These are phyloP conservation scores for Hymenoscyphus salicellus DNA, from an alignment of 2,329 filamentous ascomycete species.

Conservation along the genomic window DNA sequence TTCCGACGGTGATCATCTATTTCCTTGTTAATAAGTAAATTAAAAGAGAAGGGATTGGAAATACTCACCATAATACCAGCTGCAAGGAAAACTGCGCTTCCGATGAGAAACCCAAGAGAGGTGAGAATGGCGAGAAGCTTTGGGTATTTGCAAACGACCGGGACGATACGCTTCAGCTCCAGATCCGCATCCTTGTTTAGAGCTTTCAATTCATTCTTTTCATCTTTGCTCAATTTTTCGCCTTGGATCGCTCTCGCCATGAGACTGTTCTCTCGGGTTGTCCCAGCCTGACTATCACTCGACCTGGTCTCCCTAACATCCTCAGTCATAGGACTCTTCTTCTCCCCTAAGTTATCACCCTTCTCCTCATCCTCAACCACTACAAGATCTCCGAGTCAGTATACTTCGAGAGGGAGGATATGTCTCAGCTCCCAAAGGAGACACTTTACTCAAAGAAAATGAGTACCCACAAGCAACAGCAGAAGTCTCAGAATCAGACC, in stretches of 20 bases:
- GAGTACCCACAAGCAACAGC: too few species aligned
- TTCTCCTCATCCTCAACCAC: neutral
- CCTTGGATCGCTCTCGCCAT: neutral
- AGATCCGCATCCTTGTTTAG: neutral
- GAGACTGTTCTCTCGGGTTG: neutral
- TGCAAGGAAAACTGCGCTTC: too few species aligned
- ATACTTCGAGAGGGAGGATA: too few species aligned
- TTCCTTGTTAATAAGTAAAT: too few species aligned
- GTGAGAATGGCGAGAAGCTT: neutral
- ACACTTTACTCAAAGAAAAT: too few species aligned
- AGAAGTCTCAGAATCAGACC: too few species aligned
- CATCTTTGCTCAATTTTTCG: neutral
- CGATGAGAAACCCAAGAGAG: neutral
- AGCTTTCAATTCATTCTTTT: neutral
- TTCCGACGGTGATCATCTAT: too few species aligned
- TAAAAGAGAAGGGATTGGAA: too few species aligned
- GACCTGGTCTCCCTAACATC: neutral
- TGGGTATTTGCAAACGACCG: neutral
- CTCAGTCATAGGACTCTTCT: neutral
- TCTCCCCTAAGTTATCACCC: neutral
- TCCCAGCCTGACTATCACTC: too few species aligned
- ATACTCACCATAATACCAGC: too few species aligned
- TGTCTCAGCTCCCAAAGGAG: too few species aligned
- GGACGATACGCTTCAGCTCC: neutral
- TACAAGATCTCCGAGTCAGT: neutral